phyloP scores from a whole-genome alignment of 176 grass and related monocot species.

The Elymus sibiricus region DNA sequence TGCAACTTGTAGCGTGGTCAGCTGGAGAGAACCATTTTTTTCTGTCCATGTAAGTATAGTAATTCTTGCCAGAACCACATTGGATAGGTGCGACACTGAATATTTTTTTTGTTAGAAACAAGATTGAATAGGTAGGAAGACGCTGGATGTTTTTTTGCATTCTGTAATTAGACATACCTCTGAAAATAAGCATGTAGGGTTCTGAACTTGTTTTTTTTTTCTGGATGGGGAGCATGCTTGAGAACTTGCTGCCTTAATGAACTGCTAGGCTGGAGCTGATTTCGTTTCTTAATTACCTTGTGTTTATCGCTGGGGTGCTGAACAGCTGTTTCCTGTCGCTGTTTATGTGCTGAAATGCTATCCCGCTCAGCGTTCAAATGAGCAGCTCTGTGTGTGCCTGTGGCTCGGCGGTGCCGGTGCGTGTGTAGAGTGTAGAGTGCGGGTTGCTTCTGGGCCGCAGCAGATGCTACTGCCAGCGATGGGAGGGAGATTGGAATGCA shows the following conservation, averaged over 20 bases:
- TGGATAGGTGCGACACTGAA: neutral
- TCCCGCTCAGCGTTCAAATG: too few relatives aligned
- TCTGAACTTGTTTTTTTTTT: neutral
- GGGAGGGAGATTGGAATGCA: neutral
- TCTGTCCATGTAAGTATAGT: neutral
- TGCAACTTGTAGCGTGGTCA: constrained; percentile 1
- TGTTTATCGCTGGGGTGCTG: neutral
- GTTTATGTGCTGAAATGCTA: neutral
- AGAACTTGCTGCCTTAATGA: neutral
- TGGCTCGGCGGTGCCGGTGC: too few relatives aligned
- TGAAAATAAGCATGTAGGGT: neutral
- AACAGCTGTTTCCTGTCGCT: neutral
- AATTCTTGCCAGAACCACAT: neutral
- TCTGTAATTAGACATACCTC: neutral
- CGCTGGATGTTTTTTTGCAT: neutral
- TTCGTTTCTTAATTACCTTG: neutral
- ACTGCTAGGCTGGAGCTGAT: neutral
- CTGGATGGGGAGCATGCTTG: neutral
- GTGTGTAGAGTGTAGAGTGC: neutral
- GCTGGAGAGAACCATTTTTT: neutral
- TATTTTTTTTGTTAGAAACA: neutral
- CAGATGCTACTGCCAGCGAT: neutral
- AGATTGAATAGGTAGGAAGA: neutral
- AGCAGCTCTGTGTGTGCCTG: neutral
- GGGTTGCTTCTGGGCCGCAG: neutral